Evolutionary conservation across 176 grass and related monocot species (phyloP), one percentile per base, ranked within the genome.

Genomic region (Oropetium thomaeum): DNA sequence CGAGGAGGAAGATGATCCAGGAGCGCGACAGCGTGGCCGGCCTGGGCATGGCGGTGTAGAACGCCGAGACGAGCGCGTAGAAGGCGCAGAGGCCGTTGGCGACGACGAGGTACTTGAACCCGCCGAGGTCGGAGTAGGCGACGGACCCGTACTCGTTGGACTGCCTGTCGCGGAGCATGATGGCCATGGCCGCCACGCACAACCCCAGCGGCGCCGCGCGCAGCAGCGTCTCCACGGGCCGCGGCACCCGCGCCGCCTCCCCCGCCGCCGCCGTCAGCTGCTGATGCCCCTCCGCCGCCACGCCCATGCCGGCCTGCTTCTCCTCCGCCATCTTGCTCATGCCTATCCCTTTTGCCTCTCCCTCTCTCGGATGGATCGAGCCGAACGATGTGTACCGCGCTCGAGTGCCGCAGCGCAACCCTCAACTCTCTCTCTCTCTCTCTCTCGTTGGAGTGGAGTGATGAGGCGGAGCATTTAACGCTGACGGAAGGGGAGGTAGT

Each of bases 21-120:
- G 87, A 92, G 22, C 79, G 68, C 23, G 89, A 74, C 1, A 95
- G 58, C 38, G 84, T 92, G 14, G 79, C 57, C 1, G 86, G 75
- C 33, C 91, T 81, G 0, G 89, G 87, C 59, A 90, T 74, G 20
- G 87, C 87, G 0, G 81, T 87, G 89, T 86, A 92, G 59, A 99
- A 95, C 2, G 89, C 84, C 8, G 91, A 88, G 0, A 73, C 37
- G 1, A 99, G 87, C 29, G 96, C 90, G 87, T 99, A 99, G 65
- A 79, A 75, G n/a, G 89, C 91, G 71, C 91, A 94, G 45, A 91
- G 67, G 1, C 88, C 96, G 81, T 99, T 99, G 7, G 91, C 91
- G 51, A 76, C 86, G 60, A 92, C 91, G 76, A 92, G 86, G 65
- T 95, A 93, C 96, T 90, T 95, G 81, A 99, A 99, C 1, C 89